Evolutionary conservation across 345 rosid species (phyloP).

Genomic region (Angophora floribunda): DNA sequence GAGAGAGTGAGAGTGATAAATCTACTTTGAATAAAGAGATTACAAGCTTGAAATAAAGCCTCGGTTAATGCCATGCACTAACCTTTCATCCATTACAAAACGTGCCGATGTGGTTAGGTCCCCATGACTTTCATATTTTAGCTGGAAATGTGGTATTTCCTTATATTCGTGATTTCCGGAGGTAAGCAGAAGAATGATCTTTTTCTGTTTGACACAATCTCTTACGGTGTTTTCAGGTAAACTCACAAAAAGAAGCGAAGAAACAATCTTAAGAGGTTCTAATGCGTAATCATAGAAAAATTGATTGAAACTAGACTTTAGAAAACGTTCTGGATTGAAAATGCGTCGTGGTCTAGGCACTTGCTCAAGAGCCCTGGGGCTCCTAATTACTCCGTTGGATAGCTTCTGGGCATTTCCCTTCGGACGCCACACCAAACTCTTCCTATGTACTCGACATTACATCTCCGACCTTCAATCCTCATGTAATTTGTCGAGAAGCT

Average conservation of each 20-base stretch:
- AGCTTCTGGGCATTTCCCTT: neutral
- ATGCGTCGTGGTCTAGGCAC: neutral
- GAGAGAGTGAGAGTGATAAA: neutral
- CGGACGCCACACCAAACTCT: neutral
- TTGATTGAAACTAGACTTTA: neutral
- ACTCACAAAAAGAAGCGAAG: neutral
- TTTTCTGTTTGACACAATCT: neutral
- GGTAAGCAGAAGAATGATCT: neutral
- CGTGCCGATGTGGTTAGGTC: neutral
- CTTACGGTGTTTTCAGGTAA: neutral
- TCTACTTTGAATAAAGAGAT: neutral
- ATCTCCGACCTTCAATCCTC: neutral
- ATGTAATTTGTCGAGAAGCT: too few relatives aligned
- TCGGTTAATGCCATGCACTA: fast-evolving
- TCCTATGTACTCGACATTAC: neutral
- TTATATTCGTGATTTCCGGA: neutral
- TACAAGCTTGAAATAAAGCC: neutral
- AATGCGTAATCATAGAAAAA: neutral
- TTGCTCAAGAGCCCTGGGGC: neutral
- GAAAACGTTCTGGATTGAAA: neutral
- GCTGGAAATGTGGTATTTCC: neutral
- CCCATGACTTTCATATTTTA: neutral
- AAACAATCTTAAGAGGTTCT: neutral
- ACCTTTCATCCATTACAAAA: neutral
- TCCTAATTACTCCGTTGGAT: too few relatives aligned